Evolutionary conservation across 768 basidiomycete species (phyloP).

Genomic region (Agrocybe pediades): DNA sequence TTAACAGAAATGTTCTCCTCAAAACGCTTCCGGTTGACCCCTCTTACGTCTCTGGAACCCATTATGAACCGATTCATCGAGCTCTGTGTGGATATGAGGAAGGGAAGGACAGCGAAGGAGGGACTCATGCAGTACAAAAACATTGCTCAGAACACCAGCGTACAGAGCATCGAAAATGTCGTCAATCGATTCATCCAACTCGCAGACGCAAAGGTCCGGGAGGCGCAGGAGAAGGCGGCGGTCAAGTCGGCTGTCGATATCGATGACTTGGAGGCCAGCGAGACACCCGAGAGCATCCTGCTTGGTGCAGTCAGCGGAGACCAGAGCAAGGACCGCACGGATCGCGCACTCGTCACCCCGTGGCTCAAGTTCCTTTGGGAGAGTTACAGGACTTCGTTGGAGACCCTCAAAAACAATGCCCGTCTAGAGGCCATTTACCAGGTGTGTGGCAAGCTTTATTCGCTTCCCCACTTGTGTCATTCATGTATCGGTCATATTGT

Average conservation of each 20-base stretch:
- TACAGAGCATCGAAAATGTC: conserved; percentile 89
- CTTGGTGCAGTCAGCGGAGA: conserved; percentile 87
- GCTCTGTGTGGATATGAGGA: conserved; percentile 93
- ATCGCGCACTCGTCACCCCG: conserved; percentile 92
- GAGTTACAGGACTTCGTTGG: conserved; percentile 92
- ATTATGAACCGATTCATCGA: conserved; percentile 96
- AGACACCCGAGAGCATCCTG: conserved; percentile 91
- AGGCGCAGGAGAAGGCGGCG: conserved; percentile 86
- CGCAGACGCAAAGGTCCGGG: conserved; percentile 79
- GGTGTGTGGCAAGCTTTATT: conserved; percentile 43
- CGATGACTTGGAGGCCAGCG: conserved; percentile 94
- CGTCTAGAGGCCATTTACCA: conserved; percentile 93
- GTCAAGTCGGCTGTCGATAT: conserved; percentile 78
- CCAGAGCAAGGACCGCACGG: conserved; percentile 92
- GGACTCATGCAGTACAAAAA: conserved; percentile 98
- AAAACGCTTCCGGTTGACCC: conserved; percentile 93
- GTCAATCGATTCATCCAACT: conserved; percentile 84
- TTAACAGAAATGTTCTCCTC: conserved; percentile 91
- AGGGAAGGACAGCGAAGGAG: conserved; percentile 91
- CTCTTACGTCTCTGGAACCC: conserved; percentile 86
- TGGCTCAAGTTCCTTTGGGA: conserved; percentile 99
- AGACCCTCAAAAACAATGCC: conserved; percentile 95
- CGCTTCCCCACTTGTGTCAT: background rate
- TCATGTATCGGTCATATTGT: background rate
- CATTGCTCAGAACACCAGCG: conserved; percentile 91